Conservation (phyloP, 2,329 filamentous ascomycete species). For the Botrytis elliptica region DNA sequence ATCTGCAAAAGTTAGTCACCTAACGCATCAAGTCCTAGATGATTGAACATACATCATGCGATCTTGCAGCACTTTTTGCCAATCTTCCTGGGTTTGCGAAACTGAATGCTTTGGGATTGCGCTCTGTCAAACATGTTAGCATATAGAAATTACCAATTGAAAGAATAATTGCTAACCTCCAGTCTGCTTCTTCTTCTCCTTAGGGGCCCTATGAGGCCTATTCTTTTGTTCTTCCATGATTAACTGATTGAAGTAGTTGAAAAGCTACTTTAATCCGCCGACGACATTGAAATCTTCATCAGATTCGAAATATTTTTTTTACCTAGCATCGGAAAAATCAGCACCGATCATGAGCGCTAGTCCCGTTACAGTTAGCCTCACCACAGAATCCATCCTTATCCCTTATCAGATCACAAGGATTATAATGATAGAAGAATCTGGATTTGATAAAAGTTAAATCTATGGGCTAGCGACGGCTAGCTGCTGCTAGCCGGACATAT, state of each 20-base stretch:
- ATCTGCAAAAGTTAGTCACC: conserved; percentile 52
- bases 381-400: not conserved
- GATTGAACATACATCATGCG: conserved; percentile 49
- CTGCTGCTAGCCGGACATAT: not conserved
- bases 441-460: not conserved
- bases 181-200: conserved; percentile 80
- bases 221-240: conserved; percentile 81
- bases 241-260: not conserved
- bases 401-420: conserved; percentile 3
- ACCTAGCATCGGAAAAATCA: not conserved
- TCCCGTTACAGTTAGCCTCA: not conserved
- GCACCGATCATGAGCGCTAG: not conserved
- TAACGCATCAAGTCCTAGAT: not conserved
- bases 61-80: conserved; percentile 47
- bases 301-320: conserved; percentile 13
- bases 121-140: conserved; percentile 31
- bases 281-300: conserved; percentile 15
- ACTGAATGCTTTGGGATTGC: conserved; percentile 41
- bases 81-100: conserved; percentile 42
- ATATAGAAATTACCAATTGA: not conserved
- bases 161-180: conserved; percentile 49
- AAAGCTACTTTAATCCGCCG: conserved; percentile 11
- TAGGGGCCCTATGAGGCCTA: conserved; percentile 79
- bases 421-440: not conserved
- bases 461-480: not conserved